phyloP scores from a whole-genome alignment of 2,329 filamentous ascomycete genomes.

The Byssochlamys sp. region DNA sequence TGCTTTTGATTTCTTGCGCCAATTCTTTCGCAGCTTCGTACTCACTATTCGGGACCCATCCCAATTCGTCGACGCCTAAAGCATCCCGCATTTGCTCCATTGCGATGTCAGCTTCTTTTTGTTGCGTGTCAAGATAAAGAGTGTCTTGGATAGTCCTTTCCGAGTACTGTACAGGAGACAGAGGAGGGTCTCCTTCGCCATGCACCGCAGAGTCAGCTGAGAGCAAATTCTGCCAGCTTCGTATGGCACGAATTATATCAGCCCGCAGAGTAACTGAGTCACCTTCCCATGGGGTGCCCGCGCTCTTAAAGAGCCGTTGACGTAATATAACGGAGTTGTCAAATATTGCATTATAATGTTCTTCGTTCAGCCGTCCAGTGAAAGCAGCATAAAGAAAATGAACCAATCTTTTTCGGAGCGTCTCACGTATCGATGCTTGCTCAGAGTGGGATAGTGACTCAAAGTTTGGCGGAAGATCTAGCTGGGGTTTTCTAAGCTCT shows the following conservation, averaged over 20 bases:
- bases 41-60: constrained; percentile 15
- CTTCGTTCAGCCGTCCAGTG: not conserved
- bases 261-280: not conserved
- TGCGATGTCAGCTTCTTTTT: constrained; percentile 13
- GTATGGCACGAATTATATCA: not conserved
- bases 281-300: not conserved
- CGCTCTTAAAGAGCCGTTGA: not conserved
- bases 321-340: not conserved
- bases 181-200: not conserved
- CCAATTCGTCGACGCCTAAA: constrained; percentile 13
- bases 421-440: too few species aligned
- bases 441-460: not conserved
- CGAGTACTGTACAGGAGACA: not conserved
- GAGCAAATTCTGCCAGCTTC: not conserved
- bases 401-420: too few species aligned
- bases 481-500: not conserved
- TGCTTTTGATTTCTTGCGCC: constrained; percentile 9
- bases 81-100: constrained; percentile 10
- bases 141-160: not conserved
- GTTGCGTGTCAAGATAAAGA: not conserved
- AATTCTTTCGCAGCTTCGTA: constrained; percentile 12
- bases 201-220: not conserved
- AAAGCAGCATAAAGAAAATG: not conserved
- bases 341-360: not conserved
- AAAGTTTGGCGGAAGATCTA: not conserved